Evolutionary conservation across 2,329 filamentous ascomycete genomes (phyloP).

Genomic region (Penicillium expansum): DNA sequence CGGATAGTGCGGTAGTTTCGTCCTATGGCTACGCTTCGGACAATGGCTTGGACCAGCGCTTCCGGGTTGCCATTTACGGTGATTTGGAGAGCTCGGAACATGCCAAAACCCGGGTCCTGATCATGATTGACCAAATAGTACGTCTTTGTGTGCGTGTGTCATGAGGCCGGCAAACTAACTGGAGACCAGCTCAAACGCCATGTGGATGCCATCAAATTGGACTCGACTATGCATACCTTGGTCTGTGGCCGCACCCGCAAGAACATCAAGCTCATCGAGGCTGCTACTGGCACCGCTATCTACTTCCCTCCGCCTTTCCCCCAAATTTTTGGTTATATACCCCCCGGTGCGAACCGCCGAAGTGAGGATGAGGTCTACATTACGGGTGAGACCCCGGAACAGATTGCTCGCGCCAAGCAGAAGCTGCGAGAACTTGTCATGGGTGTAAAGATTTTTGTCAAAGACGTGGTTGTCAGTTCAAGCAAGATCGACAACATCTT

Average conservation of each 20-base stretch:
- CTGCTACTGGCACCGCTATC: constrained; percentile 90
- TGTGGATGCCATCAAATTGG: constrained; percentile 77
- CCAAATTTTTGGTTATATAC: constrained; percentile 84
- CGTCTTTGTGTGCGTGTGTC: constrained; percentile 18
- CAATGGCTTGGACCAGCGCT: constrained; percentile 79
- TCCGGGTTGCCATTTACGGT: constrained; percentile 90
- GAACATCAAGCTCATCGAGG: constrained; percentile 98
- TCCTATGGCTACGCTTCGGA: constrained; percentile 75
- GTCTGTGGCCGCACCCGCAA: constrained; percentile 91
- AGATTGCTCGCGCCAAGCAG: constrained; percentile 84
- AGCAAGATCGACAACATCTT: constrained; percentile 95
- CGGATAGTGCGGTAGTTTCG: constrained; percentile 70
- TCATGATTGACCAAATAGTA: constrained; percentile 96
- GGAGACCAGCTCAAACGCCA: constrained; percentile 50
- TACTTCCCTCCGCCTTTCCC: constrained; percentile 97
- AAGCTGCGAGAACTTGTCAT: constrained; percentile 83
- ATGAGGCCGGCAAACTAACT: constrained; percentile 20
- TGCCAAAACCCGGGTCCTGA: constrained; percentile 91
- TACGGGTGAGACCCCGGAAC: constrained; percentile 80
- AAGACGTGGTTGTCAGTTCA: constrained; percentile 84
- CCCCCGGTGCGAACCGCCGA: constrained; percentile 74
- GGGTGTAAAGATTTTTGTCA: constrained; percentile 79
- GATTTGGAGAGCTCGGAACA: constrained; percentile 95
- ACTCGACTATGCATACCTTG: constrained; percentile 83
- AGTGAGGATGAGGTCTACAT: constrained; percentile 92